Conservation (phyloP, 2,329 filamentous ascomycete species). For the Aspergillus sp. region DNA sequence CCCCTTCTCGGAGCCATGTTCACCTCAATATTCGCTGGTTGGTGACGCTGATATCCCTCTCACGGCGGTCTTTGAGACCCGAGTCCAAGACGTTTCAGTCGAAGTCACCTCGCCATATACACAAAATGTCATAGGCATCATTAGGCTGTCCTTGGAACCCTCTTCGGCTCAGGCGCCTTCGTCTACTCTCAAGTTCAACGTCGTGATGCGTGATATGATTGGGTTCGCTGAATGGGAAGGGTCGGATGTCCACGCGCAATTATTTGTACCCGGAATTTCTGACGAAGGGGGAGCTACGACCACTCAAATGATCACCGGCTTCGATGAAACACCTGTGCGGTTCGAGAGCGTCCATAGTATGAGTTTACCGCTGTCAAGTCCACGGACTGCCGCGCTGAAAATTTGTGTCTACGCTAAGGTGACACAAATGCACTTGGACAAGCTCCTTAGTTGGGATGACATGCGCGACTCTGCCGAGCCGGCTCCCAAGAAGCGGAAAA, state of each 20-base stretch:
- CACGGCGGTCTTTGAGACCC: slow-evolving; percentile 87
- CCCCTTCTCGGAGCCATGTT: slow-evolving; percentile 86
- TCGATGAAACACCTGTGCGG: slow-evolving; percentile 86
- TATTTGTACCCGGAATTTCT: slow-evolving; percentile 90
- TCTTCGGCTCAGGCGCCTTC: slow-evolving; percentile 90
- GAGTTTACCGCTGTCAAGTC: slow-evolving; percentile 81
- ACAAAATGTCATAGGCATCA: slow-evolving; percentile 82
- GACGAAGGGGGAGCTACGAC: slow-evolving; percentile 91
- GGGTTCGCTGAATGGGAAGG: slow-evolving; percentile 96
- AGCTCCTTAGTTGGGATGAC: slow-evolving; percentile 97
- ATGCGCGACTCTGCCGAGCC: slow-evolving; percentile 75
- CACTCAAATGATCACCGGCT: slow-evolving; percentile 89
- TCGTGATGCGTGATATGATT: slow-evolving; percentile 94
- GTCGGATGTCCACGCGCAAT: slow-evolving; percentile 90
- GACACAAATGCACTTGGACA: slow-evolving; percentile 92
- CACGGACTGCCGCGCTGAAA: slow-evolving; percentile 73
- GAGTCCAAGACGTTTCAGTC: slow-evolving; percentile 89
- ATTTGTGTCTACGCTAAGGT: slow-evolving; percentile 91
- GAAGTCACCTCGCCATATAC: slow-evolving; percentile 94
- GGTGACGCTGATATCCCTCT: slow-evolving; percentile 93
- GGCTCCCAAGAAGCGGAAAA: slow-evolving; percentile 59
- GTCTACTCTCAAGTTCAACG: slow-evolving; percentile 94
- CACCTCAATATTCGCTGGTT: slow-evolving; percentile 88
- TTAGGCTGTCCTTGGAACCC: slow-evolving; percentile 87
- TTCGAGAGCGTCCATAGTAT: slow-evolving; percentile 99